Conservation (phyloP, 192 early-diverging fungal species). For the Umbelopsis isabellina region DNA sequence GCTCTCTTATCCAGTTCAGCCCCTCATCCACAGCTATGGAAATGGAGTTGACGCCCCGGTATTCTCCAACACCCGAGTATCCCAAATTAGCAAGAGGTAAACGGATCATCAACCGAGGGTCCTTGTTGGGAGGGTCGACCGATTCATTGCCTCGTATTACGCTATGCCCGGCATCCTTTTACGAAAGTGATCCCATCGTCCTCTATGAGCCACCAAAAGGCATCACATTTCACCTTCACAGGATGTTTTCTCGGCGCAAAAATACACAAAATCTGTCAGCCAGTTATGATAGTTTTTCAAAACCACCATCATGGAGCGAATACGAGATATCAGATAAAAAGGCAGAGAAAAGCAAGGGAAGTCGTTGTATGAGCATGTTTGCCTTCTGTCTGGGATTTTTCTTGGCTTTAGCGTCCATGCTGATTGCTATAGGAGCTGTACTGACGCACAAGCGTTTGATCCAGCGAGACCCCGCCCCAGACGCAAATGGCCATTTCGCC, state of each 20-base stretch:
- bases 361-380: not conserved
- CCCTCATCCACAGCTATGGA: too few species aligned
- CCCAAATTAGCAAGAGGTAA: not conserved
- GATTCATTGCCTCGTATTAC: conserved; percentile 10
- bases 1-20: too few species aligned
- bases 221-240: not conserved
- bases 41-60: not conserved
- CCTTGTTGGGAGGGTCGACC: conserved; percentile 1
- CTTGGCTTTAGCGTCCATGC: not conserved
- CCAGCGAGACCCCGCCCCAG: not conserved
- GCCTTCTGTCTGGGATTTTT: not conserved
- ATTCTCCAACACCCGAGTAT: not conserved
- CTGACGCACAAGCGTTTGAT: conserved; percentile 5
- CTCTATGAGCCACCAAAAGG: conserved; percentile 2
- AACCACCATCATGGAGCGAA: conserved; percentile 10
- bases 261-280: not conserved
- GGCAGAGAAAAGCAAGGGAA: not conserved
- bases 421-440: not conserved
- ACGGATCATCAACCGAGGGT: not conserved
- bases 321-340: not conserved
- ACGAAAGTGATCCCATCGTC: not conserved
- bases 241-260: not conserved
- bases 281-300: conserved; percentile 12
- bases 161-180: conserved; percentile 16
- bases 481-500: not conserved